Evolutionary conservation across 2,329 filamentous ascomycete species (phyloP).

Genomic region (Fusarium hostae): DNA sequence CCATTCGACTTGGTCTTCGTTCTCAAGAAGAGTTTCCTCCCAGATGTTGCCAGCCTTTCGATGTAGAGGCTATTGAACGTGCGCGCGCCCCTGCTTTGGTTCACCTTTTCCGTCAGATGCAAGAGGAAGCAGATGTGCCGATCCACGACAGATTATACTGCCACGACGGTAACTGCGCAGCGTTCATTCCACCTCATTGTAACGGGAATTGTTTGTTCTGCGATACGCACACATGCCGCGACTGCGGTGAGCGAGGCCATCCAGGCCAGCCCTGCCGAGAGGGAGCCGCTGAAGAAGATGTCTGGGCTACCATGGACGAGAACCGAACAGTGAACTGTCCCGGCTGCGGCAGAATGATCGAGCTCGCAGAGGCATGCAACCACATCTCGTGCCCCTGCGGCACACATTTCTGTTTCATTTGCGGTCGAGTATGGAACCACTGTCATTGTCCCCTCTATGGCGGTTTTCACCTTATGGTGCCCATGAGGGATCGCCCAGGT

Average conservation of each 20-base stretch:
- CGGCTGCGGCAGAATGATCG: slow-evolving; percentile 35
- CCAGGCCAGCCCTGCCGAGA: slow-evolving; percentile 11
- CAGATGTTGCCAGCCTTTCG: slow-evolving; percentile 34
- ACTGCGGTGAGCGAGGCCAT: slow-evolving; percentile 22
- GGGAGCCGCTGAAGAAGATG: slow-evolving; percentile 27
- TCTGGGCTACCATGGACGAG: slow-evolving; percentile 43
- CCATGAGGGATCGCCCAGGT: slow-evolving; percentile 23
- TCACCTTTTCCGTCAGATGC: slow-evolving; percentile 34
- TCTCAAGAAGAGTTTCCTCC: slow-evolving; percentile 39
- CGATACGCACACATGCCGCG: slow-evolving; percentile 20
- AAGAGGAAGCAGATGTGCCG: slow-evolving; percentile 16
- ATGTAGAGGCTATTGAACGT: slow-evolving; percentile 20
- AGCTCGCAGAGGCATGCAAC: slow-evolving; percentile 39
- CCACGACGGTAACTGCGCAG: slow-evolving; percentile 31
- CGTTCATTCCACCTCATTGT: slow-evolving; percentile 31
- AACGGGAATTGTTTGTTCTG: slow-evolving; percentile 23
- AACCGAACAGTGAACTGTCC: slow-evolving; percentile 40
- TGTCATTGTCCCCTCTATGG: slow-evolving; percentile 48
- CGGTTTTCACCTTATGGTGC: slow-evolving; percentile 10
- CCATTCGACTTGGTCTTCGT: slow-evolving; percentile 33
- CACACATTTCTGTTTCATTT: slow-evolving; percentile 62
- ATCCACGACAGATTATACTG: slow-evolving; percentile 37
- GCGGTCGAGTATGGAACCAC: slow-evolving; percentile 55
- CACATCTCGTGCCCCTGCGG: slow-evolving; percentile 56
- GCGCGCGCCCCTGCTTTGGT: slow-evolving; percentile 31